Conservation (phyloP, 2,329 filamentous ascomycete species). For the Penicillium sp. region DNA sequence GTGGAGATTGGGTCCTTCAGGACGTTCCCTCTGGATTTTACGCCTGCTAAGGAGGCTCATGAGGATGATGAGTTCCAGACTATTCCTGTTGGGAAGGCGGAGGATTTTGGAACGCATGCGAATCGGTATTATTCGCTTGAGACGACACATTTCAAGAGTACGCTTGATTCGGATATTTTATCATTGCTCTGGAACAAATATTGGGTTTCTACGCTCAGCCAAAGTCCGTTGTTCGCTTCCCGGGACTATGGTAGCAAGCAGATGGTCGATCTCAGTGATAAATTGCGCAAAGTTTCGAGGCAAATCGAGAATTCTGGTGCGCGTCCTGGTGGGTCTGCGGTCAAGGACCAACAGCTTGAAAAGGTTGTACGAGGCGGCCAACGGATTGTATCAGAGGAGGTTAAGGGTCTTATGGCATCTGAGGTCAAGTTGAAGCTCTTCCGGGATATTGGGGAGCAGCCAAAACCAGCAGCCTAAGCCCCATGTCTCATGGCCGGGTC, state of each 20-base stretch:
- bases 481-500: neutral
- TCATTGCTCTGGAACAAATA: slow-evolving; percentile 98
- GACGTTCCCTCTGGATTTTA: slow-evolving; percentile 78
- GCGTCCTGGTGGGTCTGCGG: slow-evolving; percentile 27
- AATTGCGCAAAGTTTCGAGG: slow-evolving; percentile 68
- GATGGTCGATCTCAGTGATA: slow-evolving; percentile 81
- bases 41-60: slow-evolving; percentile 51
- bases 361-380: slow-evolving; percentile 59
- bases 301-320: slow-evolving; percentile 35
- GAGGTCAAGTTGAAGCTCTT: slow-evolving; percentile 56
- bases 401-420: slow-evolving; percentile 47
- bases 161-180: slow-evolving; percentile 81
- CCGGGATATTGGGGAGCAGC: slow-evolving; percentile 38
- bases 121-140: slow-evolving; percentile 88
- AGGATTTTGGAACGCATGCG: slow-evolving; percentile 92
- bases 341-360: slow-evolving; percentile 49
- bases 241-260: slow-evolving; percentile 92
- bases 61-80: slow-evolving; percentile 48
- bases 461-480: slow-evolving; percentile 15
- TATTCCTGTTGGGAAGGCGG: slow-evolving; percentile 89
- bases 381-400: slow-evolving; percentile 58
- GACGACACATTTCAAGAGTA: slow-evolving; percentile 92
- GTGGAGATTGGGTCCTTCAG: slow-evolving; percentile 97
- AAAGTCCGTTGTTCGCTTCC: slow-evolving; percentile 86
- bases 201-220: slow-evolving; percentile 87